A percentile compares a stretch with the other conserved stretches of the same genome.
phyloP scores from a whole-genome alignment of 2,329 filamentous ascomycete genomes.

The Talaromyces sp. region DNA sequence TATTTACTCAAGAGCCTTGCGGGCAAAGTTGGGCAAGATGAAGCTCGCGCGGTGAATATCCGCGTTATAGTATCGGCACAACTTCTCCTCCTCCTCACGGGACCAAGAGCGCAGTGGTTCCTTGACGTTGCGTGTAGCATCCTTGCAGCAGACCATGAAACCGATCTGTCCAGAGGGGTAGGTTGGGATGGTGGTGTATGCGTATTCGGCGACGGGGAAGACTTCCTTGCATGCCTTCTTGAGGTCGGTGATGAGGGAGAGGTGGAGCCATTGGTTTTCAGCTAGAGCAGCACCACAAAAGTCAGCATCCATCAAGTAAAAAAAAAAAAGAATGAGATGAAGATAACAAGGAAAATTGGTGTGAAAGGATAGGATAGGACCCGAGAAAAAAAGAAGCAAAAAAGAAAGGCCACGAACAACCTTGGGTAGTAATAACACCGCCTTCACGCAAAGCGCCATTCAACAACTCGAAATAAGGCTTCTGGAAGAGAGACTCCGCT shows the following conservation, averaged over 20 bases:
- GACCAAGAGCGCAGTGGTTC: constrained; percentile 80
- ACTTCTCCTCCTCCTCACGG: constrained; percentile 82
- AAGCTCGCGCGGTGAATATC: constrained; percentile 96
- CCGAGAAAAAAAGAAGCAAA: constrained; percentile 25
- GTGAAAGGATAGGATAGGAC: constrained; percentile 10
- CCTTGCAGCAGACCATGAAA: constrained; percentile 99
- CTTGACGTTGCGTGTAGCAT: constrained; percentile 76
- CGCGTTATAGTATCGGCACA: constrained; percentile 96
- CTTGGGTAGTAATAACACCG: constrained; percentile 99
- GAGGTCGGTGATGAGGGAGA: constrained; percentile 87
- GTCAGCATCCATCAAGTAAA: neutral
- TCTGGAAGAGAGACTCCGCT: constrained; percentile 95
- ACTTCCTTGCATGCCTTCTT: constrained; percentile 97
- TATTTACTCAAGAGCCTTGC: constrained; percentile 59
- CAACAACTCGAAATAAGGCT: constrained; percentile 96
- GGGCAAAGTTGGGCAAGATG: constrained; percentile 87
- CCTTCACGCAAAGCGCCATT: constrained; percentile 85
- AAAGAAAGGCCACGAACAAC: constrained; percentile 88
- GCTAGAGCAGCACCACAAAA: constrained; percentile 53
- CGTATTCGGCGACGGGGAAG: constrained; percentile 97
- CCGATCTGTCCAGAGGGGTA: constrained; percentile 99
- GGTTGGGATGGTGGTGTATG: constrained; percentile 96
- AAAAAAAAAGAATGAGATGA: neutral
- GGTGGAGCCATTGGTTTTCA: constrained; percentile 99
- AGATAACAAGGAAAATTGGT: neutral